These are phyloP conservation scores for Coniochaeta sp. DNA, from an alignment of 2,329 filamentous ascomycete genomes.

Conservation along the genomic window DNA sequence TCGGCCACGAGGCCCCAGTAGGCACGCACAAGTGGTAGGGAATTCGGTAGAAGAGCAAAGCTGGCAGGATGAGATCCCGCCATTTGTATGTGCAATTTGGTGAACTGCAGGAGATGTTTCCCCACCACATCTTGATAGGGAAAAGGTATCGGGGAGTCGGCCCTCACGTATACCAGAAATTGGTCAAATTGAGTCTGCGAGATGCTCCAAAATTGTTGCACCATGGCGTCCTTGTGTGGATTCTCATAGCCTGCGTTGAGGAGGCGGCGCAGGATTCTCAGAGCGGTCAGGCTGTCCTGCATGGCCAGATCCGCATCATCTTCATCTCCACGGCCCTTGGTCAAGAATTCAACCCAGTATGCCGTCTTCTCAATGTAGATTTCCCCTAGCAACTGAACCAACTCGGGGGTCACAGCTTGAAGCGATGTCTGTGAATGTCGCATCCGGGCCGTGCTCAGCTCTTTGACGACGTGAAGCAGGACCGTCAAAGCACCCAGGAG, in stretches of 20 bases:
- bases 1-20: constrained; percentile 81
- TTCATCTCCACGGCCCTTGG: constrained; percentile 49
- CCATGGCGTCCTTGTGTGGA: constrained; percentile 70
- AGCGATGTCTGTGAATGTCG: constrained; percentile 68
- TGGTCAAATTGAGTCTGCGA: constrained; percentile 72
- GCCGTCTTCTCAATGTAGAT: constrained; percentile 72
- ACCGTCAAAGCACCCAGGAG: constrained; percentile 69
- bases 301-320: constrained; percentile 55
- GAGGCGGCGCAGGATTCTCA: constrained; percentile 75
- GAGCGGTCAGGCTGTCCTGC: constrained; percentile 67
- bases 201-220: constrained; percentile 73
- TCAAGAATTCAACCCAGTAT: constrained; percentile 58
- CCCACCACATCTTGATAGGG: constrained; percentile 58
- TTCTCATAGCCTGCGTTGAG: constrained; percentile 76
- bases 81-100: constrained; percentile 88
- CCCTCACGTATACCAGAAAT: constrained; percentile 58
- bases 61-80: constrained; percentile 70
- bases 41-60: constrained; percentile 76
- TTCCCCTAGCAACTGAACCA: constrained; percentile 70
- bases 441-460: constrained; percentile 74
- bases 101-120: constrained; percentile 82
- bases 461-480: constrained; percentile 82
- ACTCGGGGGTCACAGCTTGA: constrained; percentile 71
- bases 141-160: constrained; percentile 45
- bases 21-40: constrained; percentile 65